These are phyloP conservation scores for Paramecium primaurelia DNA, from an alignment of 73 alveolate genomes.

Conservation along the genomic window DNA sequence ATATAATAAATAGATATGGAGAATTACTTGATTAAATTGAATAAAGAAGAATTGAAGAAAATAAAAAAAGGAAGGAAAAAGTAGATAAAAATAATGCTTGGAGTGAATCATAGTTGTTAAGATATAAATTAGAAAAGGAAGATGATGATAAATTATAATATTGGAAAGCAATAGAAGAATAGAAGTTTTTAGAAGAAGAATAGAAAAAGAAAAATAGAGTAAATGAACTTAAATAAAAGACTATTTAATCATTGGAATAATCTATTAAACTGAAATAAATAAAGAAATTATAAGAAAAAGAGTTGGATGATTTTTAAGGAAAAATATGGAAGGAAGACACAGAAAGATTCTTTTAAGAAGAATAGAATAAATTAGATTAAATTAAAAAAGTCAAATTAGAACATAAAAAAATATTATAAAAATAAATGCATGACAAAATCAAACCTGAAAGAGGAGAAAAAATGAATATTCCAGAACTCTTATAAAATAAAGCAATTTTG, in stretches of 20 bases:
- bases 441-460: conserved; percentile 36
- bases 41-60: not conserved
- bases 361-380: not conserved
- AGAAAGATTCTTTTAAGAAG: conserved; percentile 4
- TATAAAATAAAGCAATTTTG: not conserved
- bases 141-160: not conserved
- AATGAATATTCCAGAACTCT: conserved; percentile 6
- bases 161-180: not conserved
- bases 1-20: not conserved
- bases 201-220: not conserved
- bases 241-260: not conserved
- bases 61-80: not conserved
- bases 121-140: not conserved
- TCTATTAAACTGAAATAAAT: not conserved
- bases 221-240: not conserved
- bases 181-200: not conserved
- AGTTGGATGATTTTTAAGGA: not conserved
- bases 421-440: not conserved
- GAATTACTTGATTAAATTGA: conserved; percentile 19
- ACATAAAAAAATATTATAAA: not conserved
- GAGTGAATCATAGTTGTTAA: conserved; percentile 1
- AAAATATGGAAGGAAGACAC: conserved; percentile 33
- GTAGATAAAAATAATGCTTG: conserved; percentile 20
- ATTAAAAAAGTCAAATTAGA: not conserved
- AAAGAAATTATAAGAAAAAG: not conserved